Evolutionary conservation across 805 yeast genomes (phyloP).

Genomic region (Myxozyma sirexii): DNA sequence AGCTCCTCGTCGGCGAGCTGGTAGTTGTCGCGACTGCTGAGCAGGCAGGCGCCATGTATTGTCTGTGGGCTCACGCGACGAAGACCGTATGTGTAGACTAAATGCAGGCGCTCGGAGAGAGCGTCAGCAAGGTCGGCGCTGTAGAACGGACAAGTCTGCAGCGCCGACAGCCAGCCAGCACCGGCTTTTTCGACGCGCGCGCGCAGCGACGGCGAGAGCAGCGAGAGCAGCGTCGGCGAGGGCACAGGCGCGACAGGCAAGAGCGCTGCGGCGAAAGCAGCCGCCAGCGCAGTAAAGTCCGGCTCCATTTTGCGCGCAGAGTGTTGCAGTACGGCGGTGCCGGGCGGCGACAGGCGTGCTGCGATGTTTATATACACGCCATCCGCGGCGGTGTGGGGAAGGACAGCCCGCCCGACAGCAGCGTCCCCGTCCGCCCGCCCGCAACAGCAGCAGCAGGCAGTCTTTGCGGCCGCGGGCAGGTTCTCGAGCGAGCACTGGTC

Average conservation of each 20-base stretch:
- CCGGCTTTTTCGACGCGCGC: constrained; percentile 5
- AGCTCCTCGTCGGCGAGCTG: not conserved
- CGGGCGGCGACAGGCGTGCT: too few relatives aligned
- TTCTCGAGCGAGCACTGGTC: too few relatives aligned
- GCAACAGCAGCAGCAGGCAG: too few relatives aligned
- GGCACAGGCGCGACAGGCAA: not conserved
- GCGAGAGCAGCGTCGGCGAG: constrained; percentile 3
- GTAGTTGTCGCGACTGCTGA: not conserved
- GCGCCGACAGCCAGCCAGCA: not conserved
- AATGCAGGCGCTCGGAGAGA: not conserved
- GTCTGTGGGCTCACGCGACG: not conserved
- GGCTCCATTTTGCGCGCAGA: constrained; percentile 10
- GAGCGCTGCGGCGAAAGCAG: not conserved
- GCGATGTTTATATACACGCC: too few relatives aligned
- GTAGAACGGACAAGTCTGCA: not conserved
- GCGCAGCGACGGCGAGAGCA: constrained; percentile 12
- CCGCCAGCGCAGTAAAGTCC: constrained; percentile 5
- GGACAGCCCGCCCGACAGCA: too few relatives aligned
- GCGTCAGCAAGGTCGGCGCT: not conserved
- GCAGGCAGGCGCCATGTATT: constrained; percentile 3
- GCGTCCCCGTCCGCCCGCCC: too few relatives aligned
- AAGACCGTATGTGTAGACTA: not conserved
- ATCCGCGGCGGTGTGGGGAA: too few relatives aligned
- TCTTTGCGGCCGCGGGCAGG: too few relatives aligned
- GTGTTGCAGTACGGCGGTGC: too few relatives aligned